phyloP scores from a whole-genome alignment of 106 monocot genomes.

The Platanthera zijinensis region DNA sequence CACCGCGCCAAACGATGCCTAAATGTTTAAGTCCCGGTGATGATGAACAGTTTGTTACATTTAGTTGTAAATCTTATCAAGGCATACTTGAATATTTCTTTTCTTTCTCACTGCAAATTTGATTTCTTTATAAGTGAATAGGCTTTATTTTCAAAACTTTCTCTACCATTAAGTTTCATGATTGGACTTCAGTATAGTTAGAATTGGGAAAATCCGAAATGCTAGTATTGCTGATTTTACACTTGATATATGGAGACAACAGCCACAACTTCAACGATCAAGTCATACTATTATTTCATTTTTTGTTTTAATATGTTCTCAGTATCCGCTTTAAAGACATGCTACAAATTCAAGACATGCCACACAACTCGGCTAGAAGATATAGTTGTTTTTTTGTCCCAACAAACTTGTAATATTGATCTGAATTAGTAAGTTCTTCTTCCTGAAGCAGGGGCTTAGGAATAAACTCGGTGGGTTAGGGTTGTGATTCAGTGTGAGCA shows the following conservation, averaged over 20 bases:
- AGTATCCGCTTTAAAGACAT: background rate
- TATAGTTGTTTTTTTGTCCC: background rate
- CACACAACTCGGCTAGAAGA: background rate
- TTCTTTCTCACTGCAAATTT: background rate
- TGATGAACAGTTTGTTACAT: background rate
- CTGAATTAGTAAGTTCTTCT: background rate
- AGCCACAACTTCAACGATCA: background rate
- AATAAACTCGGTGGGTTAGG: too few species aligned
- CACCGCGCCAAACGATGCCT: too few species aligned
- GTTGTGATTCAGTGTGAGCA: too few species aligned
- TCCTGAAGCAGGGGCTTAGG: too few species aligned
- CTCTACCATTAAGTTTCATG: background rate
- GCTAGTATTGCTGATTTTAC: background rate
- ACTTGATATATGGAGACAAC: background rate
- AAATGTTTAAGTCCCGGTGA: too few species aligned
- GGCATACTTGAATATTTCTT: background rate
- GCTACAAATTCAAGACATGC: background rate
- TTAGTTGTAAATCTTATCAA: background rate
- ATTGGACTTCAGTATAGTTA: background rate
- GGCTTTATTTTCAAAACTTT: background rate
- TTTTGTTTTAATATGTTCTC: background rate
- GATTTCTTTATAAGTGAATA: background rate
- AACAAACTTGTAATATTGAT: background rate
- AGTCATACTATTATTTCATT: background rate
- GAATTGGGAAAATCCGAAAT: background rate